phyloP scores from a whole-genome alignment of 805 yeast genomes.

The Cyberlindnera veronae region DNA sequence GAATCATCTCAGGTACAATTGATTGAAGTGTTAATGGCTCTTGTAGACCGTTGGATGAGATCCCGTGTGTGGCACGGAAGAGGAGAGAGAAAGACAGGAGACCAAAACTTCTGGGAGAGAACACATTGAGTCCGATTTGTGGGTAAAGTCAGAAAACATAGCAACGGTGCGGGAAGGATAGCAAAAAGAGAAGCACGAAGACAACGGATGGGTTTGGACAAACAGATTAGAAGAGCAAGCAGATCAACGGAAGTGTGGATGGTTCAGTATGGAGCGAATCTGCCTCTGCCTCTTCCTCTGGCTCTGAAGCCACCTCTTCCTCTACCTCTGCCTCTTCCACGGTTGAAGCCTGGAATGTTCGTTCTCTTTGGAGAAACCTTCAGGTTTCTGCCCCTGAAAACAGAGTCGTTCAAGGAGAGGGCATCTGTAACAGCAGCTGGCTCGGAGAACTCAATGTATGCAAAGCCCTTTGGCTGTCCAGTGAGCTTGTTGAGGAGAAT shows the following conservation, averaged over 20 bases:
- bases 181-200: neutral
- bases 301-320: slow-evolving; percentile 41
- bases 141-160: no score
- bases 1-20: no score
- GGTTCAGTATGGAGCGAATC: slow-evolving; percentile 41
- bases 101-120: no score
- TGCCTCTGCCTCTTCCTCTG: slow-evolving; percentile 38
- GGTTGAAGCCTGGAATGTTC: slow-evolving; percentile 67
- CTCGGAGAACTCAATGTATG: slow-evolving; percentile 80
- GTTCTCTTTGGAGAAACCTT: slow-evolving; percentile 79
- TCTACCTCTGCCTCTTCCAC: slow-evolving; percentile 47
- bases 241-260: neutral
- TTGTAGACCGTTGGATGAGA: no score
- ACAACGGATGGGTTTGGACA: neutral
- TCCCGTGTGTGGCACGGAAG: no score
- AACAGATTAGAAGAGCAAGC: neutral
- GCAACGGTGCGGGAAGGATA: no score
- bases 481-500: slow-evolving; percentile 68
- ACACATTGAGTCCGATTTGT: no score
- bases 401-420: slow-evolving; percentile 58
- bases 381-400: slow-evolving; percentile 64
- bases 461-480: slow-evolving; percentile 84
- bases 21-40: no score
- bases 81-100: no score
- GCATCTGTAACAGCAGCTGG: slow-evolving; percentile 63